phyloP scores from a whole-genome alignment of 2,329 filamentous ascomycete genomes.

The Fusarium verrucosum region DNA sequence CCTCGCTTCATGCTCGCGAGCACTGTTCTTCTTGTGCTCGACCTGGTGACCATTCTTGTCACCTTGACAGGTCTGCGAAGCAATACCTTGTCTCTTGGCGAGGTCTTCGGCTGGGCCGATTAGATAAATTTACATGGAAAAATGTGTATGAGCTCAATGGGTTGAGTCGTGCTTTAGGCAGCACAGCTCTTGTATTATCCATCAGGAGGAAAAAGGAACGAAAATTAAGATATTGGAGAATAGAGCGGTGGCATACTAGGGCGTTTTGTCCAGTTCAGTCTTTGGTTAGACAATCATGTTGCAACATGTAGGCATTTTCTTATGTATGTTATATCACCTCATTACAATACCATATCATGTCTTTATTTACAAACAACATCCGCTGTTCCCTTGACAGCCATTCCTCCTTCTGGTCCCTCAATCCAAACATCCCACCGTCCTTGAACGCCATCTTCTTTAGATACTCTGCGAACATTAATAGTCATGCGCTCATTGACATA shows the following conservation, averaged over 20 bases:
- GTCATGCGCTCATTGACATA: slow-evolving; percentile 77
- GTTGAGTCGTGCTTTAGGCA: not conserved
- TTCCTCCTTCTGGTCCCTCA: slow-evolving; percentile 62
- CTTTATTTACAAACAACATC: slow-evolving; percentile 25
- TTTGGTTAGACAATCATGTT: slow-evolving; percentile 19
- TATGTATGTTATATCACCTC: slow-evolving; percentile 7
- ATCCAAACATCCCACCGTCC: slow-evolving; percentile 53
- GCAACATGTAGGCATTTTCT: slow-evolving; percentile 25
- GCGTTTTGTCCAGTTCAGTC: slow-evolving; percentile 8
- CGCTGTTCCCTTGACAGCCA: slow-evolving; percentile 69
- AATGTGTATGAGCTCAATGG: not conserved
- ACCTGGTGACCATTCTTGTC: slow-evolving; percentile 76
- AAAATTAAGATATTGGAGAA: slow-evolving; percentile 9
- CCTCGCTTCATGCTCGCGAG: slow-evolving; percentile 89
- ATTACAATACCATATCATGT: not conserved
- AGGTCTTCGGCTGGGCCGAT: slow-evolving; percentile 86
- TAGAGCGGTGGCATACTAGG: slow-evolving; percentile 1
- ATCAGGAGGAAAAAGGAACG: not conserved
- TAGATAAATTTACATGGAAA: slow-evolving; percentile 36
- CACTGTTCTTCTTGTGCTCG: slow-evolving; percentile 76
- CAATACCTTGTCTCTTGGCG: slow-evolving; percentile 80
- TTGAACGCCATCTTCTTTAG: slow-evolving; percentile 43
- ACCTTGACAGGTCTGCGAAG: slow-evolving; percentile 78
- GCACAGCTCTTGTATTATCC: slow-evolving; percentile 1
- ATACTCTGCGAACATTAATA: slow-evolving; percentile 69